Evolutionary conservation across 805 yeast species (phyloP).

Genomic region (Kluyveromyces siamensis): DNA sequence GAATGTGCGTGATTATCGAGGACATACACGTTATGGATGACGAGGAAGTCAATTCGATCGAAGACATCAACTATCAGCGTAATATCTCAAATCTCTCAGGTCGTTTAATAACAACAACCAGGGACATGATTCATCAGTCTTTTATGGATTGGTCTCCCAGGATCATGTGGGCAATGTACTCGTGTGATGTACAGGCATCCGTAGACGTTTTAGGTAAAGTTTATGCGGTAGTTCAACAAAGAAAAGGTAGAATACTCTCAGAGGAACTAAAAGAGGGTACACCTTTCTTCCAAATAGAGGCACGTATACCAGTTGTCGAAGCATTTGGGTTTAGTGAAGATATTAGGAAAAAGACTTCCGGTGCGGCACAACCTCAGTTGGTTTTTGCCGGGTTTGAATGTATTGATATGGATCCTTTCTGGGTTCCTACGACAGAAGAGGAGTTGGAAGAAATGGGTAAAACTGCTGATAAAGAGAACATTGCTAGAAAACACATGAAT

Average conservation of each 20-base stretch:
- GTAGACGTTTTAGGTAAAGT: slow-evolving; percentile 93
- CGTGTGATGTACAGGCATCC: slow-evolving; percentile 91
- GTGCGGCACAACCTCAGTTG: slow-evolving; percentile 95
- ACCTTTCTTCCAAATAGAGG: slow-evolving; percentile 82
- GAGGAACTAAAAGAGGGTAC: slow-evolving; percentile 99
- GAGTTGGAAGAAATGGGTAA: slow-evolving; percentile 92
- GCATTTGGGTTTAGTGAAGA: slow-evolving; percentile 97
- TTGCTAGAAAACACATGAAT: slow-evolving; percentile 83
- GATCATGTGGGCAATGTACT: slow-evolving; percentile 82
- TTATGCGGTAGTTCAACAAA: slow-evolving; percentile 82
- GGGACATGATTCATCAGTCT: slow-evolving; percentile 62
- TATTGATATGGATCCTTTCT: slow-evolving; percentile 89
- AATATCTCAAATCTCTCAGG: slow-evolving; percentile 50
- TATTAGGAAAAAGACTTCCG: slow-evolving; percentile 84
- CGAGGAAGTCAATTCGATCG: slow-evolving; percentile 19
- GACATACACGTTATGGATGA: slow-evolving; percentile 27
- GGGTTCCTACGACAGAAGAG: slow-evolving; percentile 98
- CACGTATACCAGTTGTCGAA: slow-evolving; percentile 85
- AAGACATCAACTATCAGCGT: slow-evolving; percentile 17
- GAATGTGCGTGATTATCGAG: slow-evolving; percentile 51
- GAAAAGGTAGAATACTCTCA: slow-evolving; percentile 75
- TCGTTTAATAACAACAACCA: slow-evolving; percentile 60
- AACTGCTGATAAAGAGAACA: slow-evolving; percentile 81
- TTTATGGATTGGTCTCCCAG: slow-evolving; percentile 83
- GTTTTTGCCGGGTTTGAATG: slow-evolving; percentile 83